Evolutionary conservation across 2,329 filamentous ascomycete species (phyloP), one percentile per base, ranked within the genome.

Genomic region (Blumeria graminis): DNA sequence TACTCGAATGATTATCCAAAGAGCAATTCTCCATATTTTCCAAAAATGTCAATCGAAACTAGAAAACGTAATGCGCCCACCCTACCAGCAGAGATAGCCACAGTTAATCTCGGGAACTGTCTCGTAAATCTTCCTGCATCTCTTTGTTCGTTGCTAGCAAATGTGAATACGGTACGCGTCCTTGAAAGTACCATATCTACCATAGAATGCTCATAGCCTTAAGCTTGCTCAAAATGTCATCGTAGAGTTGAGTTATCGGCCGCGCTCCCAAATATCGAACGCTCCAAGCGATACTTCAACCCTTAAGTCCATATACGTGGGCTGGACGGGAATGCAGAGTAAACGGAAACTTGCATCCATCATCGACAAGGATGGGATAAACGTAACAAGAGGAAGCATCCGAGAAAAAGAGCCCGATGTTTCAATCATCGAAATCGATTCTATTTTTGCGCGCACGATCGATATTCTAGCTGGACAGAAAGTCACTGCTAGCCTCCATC

Each of bases 291-390:
- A 72, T 41, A 67, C 73, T 55, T 66, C 71, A 6, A 69, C 71
- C 56, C 77, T 80, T 62, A 78, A 76, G 64, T 93, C 86, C 52
- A 75, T 93, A 63, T 98, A 84, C 67, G 75, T 94, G 58, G 92
- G 92, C 68, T 98, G 92, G 92, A 95, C 92, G 10, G 92, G 92
- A 63, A 93, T 98, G 86, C 84, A 88, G 61, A 95, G 89, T 73
- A 93, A 89, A 74, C 80, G 86, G 65, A 84, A 81, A 67, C 72
- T 84, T 62, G 78, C 81, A 11, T 78, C 86, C 0, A 75, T 89
- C 33, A 79, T 92, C 33, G 76, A 78, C 57, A 80, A 82, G 62
- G 84, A 92, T 65, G 84, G 86, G 0, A 76, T 88, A 62, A 77
- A 72, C 61, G 74, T 76, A 22, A 71, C 71, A 36, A 73, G 80